Base-by-base conservation (phyloP, 2,329 filamentous ascomycete species). In the Diplodia seriata region DNA sequence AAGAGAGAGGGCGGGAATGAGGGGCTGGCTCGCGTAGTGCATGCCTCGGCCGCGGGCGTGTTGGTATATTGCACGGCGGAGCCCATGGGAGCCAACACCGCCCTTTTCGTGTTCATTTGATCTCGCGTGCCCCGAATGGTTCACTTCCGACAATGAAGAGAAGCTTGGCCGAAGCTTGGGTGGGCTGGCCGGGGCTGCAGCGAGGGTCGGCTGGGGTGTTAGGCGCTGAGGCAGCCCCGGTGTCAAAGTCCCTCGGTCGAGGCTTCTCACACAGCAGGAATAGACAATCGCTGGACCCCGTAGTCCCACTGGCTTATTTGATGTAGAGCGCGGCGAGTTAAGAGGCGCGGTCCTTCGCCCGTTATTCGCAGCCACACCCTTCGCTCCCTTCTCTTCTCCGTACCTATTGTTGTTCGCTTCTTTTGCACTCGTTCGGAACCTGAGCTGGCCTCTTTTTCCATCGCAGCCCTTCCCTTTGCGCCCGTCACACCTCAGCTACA, bases 101-200 rank as follows among this genome's bases (percentile, higher is more conserved):
- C 47, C 59, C 47, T 49, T 38, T 38, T 63, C 59, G 59, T 38
- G 26, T 26, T 11, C 5, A 9, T n/a, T 47, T 49, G 29, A 51
- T 50, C 59, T 63, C 59, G 59, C 59, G 26, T 38, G 59, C 38
- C 47, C 59, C 9, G 11, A 63, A 63, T 38, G 18, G 29, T 15
- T 14, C 59, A 31, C 11, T 20, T 63, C 29, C 29, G 47, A 63
- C 59, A 38, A 40, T 31, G 6, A 5, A 49, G 15, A 26, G 57
- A 62, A 62, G 59, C 59, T 63, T 63, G 59, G 59, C 20, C n/a
- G 57, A 62, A 62, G 57, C 57, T 62, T 63, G 59, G 38, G 26
- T 47, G 56, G 31, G 57, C 23, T 15, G 4, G 7, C 8, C 11
- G 55, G 36, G 55, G 55, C 55, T 12, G 36, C 9, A 18, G 36